Conservation (phyloP, 2,329 filamentous ascomycete species). For the Ophiostoma tasmaniense region DNA sequence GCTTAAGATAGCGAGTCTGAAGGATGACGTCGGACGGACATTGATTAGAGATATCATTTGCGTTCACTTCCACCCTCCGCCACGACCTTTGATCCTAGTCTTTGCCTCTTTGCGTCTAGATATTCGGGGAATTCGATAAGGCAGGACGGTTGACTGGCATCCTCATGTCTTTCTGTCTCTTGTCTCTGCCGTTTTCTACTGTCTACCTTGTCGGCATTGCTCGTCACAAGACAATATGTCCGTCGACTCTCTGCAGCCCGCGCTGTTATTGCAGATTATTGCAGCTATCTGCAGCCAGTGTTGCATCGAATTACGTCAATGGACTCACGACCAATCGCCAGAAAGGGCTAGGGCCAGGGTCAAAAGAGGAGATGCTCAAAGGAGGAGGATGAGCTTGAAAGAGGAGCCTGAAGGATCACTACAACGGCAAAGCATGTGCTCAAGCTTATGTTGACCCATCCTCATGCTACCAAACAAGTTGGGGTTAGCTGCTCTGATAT, state of each 20-base stretch:
- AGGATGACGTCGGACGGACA: background rate
- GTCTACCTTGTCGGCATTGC: background rate
- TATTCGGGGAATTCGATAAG: background rate
- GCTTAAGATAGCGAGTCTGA: background rate
- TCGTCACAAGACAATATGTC: background rate
- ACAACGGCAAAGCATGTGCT: background rate
- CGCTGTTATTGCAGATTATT: background rate
- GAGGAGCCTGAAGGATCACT: background rate
- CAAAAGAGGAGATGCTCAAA: background rate
- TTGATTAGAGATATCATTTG: background rate
- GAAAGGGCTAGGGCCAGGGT: background rate
- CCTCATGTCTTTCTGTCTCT: background rate
- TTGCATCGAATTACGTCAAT: background rate
- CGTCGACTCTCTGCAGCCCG: background rate
- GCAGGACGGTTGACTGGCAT: background rate
- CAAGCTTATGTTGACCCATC: background rate
- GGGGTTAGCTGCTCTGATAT: background rate
- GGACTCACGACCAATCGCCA: background rate
- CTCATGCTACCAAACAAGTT: background rate
- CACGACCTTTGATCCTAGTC: background rate
- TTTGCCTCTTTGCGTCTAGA: background rate
- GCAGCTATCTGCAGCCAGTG: background rate
- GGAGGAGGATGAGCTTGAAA: background rate
- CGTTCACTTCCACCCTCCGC: background rate
- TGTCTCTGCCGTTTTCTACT: background rate